Evolutionary conservation across 2,329 filamentous ascomycete genomes (phyloP).

Genomic region (Pseudodiploospora longispora): DNA sequence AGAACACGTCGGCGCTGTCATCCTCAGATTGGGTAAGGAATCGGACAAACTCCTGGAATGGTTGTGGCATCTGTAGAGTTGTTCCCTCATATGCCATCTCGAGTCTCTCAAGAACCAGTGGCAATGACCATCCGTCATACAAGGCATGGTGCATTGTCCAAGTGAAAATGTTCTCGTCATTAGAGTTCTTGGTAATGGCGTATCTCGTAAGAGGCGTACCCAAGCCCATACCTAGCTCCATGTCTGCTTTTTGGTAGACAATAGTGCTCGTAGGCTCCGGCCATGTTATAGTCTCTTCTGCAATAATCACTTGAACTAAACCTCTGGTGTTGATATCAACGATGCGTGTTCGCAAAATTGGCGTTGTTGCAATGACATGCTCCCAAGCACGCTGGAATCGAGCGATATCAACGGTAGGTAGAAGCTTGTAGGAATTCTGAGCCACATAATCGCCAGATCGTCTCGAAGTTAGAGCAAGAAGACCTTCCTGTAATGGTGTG

Average conservation of each 20-base stretch:
- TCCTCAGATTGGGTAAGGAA: conserved; percentile 20
- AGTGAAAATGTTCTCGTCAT: conserved; percentile 9
- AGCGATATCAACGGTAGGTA: not conserved
- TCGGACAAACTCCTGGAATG: conserved; percentile 37
- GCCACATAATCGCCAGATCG: conserved; percentile 2
- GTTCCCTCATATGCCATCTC: not conserved
- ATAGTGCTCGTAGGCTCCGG: conserved; percentile 16
- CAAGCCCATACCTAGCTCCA: conserved; percentile 15
- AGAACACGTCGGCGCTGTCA: not conserved
- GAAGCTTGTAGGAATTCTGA: conserved; percentile 2
- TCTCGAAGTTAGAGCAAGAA: conserved; percentile 1
- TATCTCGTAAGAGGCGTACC: conserved; percentile 1
- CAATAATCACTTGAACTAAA: conserved; percentile 1
- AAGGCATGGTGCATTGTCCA: conserved; percentile 5
- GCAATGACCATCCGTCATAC: conserved; percentile 3
- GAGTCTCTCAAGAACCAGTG: conserved; percentile 1
- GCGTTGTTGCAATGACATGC: not conserved
- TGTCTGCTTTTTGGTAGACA: conserved; percentile 28
- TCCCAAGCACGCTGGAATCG: conserved; percentile 3
- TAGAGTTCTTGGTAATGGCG: not conserved
- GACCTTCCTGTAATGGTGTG: conserved; percentile 4
- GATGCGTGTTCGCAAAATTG: conserved; percentile 5
- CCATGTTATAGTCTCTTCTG: conserved; percentile 19
- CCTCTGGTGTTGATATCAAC: not conserved
- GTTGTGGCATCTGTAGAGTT: not conserved